These are phyloP conservation scores for Gossypium turneri DNA, from an alignment of 345 rosid species.

Conservation along the genomic window DNA sequence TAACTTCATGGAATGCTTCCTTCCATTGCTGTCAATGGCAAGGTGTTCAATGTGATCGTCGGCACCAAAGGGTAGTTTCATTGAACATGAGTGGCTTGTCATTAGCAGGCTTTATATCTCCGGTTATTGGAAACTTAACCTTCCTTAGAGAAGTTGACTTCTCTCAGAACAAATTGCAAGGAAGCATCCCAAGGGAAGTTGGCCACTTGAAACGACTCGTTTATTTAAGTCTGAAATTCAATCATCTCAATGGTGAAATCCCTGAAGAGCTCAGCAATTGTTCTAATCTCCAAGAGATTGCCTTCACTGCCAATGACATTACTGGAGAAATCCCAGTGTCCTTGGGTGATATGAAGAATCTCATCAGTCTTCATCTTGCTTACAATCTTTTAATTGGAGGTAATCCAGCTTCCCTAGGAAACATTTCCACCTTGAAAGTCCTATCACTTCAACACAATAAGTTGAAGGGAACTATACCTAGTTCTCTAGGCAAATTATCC, in stretches of 20 bases:
- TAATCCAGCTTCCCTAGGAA: slow-evolving; percentile 11
- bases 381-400: neutral
- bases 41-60: too few relatives aligned
- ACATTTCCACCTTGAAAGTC: slow-evolving; percentile 13
- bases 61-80: too few relatives aligned
- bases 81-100: too few relatives aligned
- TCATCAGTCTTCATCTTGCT: neutral
- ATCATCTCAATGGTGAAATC: neutral
- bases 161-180: neutral
- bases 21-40: too few relatives aligned
- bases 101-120: too few relatives aligned
- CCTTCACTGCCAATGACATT: too few relatives aligned
- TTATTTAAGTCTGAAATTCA: neutral
- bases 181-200: neutral
- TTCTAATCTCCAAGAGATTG: neutral
- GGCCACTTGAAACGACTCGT: neutral
- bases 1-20: too few relatives aligned
- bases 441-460: neutral
- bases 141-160: neutral
- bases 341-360: neutral
- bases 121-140: too few relatives aligned
- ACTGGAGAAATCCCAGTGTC: neutral
- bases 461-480: slow-evolving; percentile 17
- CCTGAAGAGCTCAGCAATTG: neutral
- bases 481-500: neutral